phyloP scores from a whole-genome alignment of 495 filamentous ascomycete genomes.

The Xylaria curta region DNA sequence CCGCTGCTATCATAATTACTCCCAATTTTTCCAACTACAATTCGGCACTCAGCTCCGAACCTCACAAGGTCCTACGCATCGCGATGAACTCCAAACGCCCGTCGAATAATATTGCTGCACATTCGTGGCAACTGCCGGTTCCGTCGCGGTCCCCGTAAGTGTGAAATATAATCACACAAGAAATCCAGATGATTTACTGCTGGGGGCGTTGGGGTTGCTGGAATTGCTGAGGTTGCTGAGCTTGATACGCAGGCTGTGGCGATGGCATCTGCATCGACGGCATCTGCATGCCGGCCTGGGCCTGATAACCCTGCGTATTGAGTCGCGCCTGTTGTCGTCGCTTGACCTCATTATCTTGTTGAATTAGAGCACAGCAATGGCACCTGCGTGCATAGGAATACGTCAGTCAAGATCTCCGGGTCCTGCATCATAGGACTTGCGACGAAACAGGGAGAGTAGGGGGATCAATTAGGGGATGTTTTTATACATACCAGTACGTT shows the following conservation, averaged over 20 bases:
- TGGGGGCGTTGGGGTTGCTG: conserved; percentile 10
- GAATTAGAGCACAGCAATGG: conserved; percentile 56
- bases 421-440: no score
- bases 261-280: conserved; percentile 37
- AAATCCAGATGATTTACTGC: neutral
- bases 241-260: conserved; percentile 31
- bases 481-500: conserved; percentile 48
- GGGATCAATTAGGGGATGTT: neutral
- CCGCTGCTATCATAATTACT: neutral
- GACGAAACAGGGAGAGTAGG: neutral
- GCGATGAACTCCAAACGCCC: neutral
- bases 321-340: conserved; percentile 31
- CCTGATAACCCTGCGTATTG: conserved; percentile 38
- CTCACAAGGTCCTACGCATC: neutral
- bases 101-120: neutral
- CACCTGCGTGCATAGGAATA: conserved; percentile 31
- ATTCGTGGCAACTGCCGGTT: neutral
- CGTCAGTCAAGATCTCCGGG: neutral
- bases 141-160: neutral
- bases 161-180: neutral
- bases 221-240: neutral
- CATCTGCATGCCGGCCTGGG: conserved; percentile 40
- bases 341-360: conserved; percentile 48
- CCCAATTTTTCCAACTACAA: neutral
- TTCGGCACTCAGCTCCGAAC: neutral